Evolutionary conservation across 257 asterid species (phyloP).

Genomic region (Plantago elongata): DNA sequence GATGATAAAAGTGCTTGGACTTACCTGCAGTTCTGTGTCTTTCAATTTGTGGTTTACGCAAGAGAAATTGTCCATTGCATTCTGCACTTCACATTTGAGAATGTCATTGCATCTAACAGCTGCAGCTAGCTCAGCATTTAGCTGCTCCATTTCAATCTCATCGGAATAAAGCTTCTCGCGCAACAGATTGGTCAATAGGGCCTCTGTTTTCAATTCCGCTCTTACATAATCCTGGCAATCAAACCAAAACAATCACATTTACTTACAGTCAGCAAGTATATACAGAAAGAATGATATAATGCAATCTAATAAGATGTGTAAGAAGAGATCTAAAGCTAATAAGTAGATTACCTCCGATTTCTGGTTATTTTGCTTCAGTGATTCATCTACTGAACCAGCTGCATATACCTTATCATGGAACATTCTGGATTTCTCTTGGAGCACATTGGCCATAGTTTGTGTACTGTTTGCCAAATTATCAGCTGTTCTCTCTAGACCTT

Average conservation of each 20-base stretch:
- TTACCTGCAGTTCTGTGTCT: slow-evolving; percentile 86
- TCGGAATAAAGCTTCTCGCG: slow-evolving; percentile 83
- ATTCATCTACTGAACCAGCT: slow-evolving; percentile 29
- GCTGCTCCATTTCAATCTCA: slow-evolving; percentile 77
- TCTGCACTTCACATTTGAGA: slow-evolving; percentile 80
- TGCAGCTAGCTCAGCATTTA: slow-evolving; percentile 92
- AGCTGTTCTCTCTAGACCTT: slow-evolving; percentile 72
- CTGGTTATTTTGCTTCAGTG: slow-evolving; percentile 25
- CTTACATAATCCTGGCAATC: slow-evolving; percentile 49
- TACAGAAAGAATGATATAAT: neutral
- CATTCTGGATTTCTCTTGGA: slow-evolving; percentile 44
- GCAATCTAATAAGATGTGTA: neutral
- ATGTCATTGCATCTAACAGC: slow-evolving; percentile 72
- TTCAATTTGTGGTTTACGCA: slow-evolving; percentile 76
- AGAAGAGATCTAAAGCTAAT: neutral
- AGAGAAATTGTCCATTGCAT: slow-evolving; percentile 68
- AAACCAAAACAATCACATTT: slow-evolving; percentile 17
- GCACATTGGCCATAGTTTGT: slow-evolving; percentile 42
- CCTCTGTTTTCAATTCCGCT: slow-evolving; percentile 80
- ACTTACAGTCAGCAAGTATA: neutral
- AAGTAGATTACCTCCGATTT: slow-evolving; percentile 54
- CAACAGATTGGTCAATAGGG: slow-evolving; percentile 66
- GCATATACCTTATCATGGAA: slow-evolving; percentile 32
- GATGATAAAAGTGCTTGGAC: slow-evolving; percentile 13
- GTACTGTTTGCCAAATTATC: slow-evolving; percentile 55